Evolutionary conservation across 495 filamentous ascomycete genomes (phyloP), one percentile per base, ranked within the genome.

Genomic region (Hypoxylon fuscum): DNA sequence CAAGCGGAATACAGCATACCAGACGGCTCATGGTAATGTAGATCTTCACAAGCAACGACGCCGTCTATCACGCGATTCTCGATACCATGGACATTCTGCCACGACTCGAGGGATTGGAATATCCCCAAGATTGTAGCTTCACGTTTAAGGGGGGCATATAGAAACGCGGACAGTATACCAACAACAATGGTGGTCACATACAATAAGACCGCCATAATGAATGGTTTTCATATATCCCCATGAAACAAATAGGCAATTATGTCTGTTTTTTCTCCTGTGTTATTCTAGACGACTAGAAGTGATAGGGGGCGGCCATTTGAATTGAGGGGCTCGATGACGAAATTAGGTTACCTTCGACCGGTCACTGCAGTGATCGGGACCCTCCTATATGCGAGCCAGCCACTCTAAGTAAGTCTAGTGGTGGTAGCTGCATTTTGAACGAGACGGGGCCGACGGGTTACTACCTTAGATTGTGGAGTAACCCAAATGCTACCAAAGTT

Each of bases 11-110:
- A 88, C 7, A 88, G 70, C 46, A 76, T 54, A 15, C 74, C 76
- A 10, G 77, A 80, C 0, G 77, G 73, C 5, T 64, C 69, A 62
- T 86, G 81, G 52, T 85, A 79, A 60, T 88, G 83, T 10, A 88
- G 45, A 69, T 88, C 85, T 53, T 88, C 85, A 60, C 84, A 87
- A 27, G 83, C 74, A 23, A 78, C 59, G 0, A 85, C 86, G 63
- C 85, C 82, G 4, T 76, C 68, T 41, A 88, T 83, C 18, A 62
- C 55, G 1, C 18, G 46, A 8, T 58, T 46, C 71, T 72, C 72
- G 4, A 74, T 55, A 11, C 75, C 76, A 32, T 78, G 71, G 20
- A 74, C 44, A 9, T 76, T 72, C 2, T 68, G 44, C 56, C 21
- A 70, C 31, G 21, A 42, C 64, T 31, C 51, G 47, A 37, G 66